Base-by-base conservation (phyloP, 306 rosid genomes). In the Mimosa bimucronata region DNA sequence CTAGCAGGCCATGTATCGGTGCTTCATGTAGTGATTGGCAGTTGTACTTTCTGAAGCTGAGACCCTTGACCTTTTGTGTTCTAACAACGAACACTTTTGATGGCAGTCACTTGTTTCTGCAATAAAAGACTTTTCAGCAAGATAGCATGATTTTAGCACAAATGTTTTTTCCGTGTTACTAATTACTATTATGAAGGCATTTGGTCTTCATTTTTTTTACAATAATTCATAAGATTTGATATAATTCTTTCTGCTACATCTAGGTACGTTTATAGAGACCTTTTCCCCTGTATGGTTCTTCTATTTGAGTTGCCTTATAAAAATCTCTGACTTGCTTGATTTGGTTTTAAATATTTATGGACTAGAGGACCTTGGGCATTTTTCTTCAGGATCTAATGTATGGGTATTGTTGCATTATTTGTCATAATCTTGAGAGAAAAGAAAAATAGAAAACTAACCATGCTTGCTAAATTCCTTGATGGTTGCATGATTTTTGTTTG, bases 301-400 rank as follows among this genome's bases (percentile, higher is more conserved):
- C 40, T 19, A 28, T 61, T 0, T 14, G 4, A 61, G 67, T 61
- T 61, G 67, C 16, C 67, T 14, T 26, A 0, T 61, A 28, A 61
- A 28, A 28, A 28, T 28, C 16, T 21, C n/a, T 50, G 2, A 60
- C 37, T 34, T 61, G 71, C 21, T 78, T 74, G 71, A 46, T 66
- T 83, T 79, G 78, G 66, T 29, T 50, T 40, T 23, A 30, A 67
- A 64, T 44, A 3, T 50, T 74, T 12, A 25, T 58, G 34, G 18
- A 25, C 29, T 76, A 48, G 81, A 58, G 31, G 34, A 79, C 81
- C 45, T 26, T 78, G 75, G 76, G 68, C 61, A 61, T 53, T 21
- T 81, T 50, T 78, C 77, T 82, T 73, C 86, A 46, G 66, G 77
- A 55, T 37, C 68, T 37, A 71, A 76, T 80, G 78, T 42, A 60